Evolutionary conservation across 257 asterid genomes (phyloP).

Genomic region (Ehretia macrophylla): DNA sequence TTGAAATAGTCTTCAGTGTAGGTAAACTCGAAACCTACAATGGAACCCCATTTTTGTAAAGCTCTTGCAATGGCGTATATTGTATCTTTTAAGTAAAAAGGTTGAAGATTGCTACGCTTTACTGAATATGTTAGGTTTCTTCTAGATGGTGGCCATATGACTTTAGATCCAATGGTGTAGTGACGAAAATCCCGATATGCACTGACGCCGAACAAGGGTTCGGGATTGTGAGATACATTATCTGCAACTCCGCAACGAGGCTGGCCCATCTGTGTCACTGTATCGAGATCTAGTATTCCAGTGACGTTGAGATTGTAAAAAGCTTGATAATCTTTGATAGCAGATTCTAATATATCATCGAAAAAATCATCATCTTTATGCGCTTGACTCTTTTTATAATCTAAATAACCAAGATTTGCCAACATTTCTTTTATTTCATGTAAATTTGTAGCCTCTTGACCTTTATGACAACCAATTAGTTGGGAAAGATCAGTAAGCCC

Average conservation of each 20-base stretch:
- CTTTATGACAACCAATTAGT: slow-evolving; percentile 24
- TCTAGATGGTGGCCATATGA: slow-evolving; percentile 5
- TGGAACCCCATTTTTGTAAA: neutral
- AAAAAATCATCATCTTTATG: slow-evolving; percentile 11
- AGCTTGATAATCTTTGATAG: slow-evolving; percentile 27
- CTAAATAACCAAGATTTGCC: slow-evolving; percentile 28
- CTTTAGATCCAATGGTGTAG: neutral
- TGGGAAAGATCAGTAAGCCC: too few species aligned
- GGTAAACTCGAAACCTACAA: neutral
- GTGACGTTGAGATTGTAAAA: neutral
- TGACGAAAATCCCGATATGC: neutral
- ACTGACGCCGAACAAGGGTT: too few species aligned
- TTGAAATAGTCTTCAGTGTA: too few species aligned
- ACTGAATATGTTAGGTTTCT: slow-evolving; percentile 1
- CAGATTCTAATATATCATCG: slow-evolving; percentile 25
- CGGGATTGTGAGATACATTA: neutral
- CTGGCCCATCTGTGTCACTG: neutral
- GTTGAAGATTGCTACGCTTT: neutral
- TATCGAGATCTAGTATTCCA: neutral
- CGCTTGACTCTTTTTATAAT: neutral
- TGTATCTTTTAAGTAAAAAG: neutral
- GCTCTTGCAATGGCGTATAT: neutral
- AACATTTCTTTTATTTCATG: slow-evolving; percentile 24
- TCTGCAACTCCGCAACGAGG: slow-evolving; percentile 16
- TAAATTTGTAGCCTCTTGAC: slow-evolving; percentile 19